Evolutionary conservation across 2,329 filamentous ascomycete genomes (phyloP), one percentile per base, ranked within the genome.

Genomic region (Epichloe gansuensis): DNA sequence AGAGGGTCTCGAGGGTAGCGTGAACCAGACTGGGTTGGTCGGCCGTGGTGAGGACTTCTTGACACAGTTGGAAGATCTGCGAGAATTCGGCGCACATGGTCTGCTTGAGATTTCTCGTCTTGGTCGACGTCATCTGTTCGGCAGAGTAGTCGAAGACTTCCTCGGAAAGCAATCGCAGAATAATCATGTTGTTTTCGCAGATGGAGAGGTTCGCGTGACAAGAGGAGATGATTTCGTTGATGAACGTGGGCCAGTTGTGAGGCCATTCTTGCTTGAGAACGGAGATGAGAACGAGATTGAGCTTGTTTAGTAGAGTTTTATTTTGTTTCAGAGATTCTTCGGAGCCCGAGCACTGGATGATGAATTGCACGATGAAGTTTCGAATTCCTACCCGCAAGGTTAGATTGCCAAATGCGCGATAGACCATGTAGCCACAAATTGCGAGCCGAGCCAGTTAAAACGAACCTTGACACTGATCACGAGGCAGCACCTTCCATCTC

Each of bases 111-210:
- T 94, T 95, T 63, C 90, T 84, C 41, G 90, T 95, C 76, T 98
- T 98, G 54, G 86, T 81, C 39, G 91, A 96, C n/a, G 93, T 98
- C 91, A 98, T 96, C 68, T 96, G 89, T 65, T 98, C 93, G 57
- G 91, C 89, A 1, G 93, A 98, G 70, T 94, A 98, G 73, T 98
- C 93, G 65, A 98, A 98, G 39, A 98, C 91, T 69, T 98, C 93
- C 69, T 98, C 93, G 6, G 93, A 98, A 45, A 98, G 79, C 61
- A 98, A 74, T 54, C 93, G 85, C 60, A 98, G 80, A 61, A 98
- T 97, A 58, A 88, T 89, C 93, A 98, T 98, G 76, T 98, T 98
- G 75, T 98, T 98, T 74, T 98, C 93, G 79, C 94, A 98, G 62
- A 98, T 94, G 39, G 91, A 93, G 51, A 98, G 76, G 70, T 87